Percentiles rank a stretch among this genome's conserved stretches.
Evolutionary conservation across 1,139 yeast genomes (phyloP).

Genomic region (Blastobotrys petasosporus): DNA sequence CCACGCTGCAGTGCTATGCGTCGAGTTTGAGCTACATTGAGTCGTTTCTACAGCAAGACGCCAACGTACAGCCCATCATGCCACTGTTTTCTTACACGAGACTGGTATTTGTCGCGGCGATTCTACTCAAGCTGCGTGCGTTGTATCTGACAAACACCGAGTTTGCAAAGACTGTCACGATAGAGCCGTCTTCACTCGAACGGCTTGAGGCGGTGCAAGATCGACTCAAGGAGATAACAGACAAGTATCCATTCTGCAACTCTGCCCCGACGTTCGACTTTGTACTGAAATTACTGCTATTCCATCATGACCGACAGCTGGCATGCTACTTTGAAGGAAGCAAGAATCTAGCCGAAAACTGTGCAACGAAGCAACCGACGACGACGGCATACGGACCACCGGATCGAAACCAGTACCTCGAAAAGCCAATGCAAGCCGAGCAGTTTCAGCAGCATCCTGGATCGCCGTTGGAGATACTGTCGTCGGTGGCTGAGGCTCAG

Average conservation of each 20-base stretch:
- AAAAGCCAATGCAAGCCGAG: constrained; percentile 2
- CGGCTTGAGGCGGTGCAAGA: constrained; percentile 42
- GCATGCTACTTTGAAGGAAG: constrained; percentile 1
- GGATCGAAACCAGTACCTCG: constrained; percentile 1
- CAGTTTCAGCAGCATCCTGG: constrained; percentile 16
- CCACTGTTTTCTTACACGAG: constrained; percentile 63
- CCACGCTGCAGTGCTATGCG: constrained; percentile 22
- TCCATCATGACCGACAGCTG: constrained; percentile 29
- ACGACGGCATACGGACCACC: neutral
- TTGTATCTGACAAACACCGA: constrained; percentile 51
- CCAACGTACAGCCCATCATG: constrained; percentile 40
- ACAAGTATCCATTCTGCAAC: constrained; percentile 25
- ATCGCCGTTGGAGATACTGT: constrained; percentile 30
- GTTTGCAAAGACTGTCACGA: constrained; percentile 41
- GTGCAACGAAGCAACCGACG: neutral
- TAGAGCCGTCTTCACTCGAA: constrained; percentile 45
- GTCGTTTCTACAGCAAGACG: constrained; percentile 14
- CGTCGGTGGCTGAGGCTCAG: constrained; percentile 22
- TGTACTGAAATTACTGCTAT: constrained; percentile 26
- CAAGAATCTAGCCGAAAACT: constrained; percentile 8
- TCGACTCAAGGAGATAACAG: constrained; percentile 22
- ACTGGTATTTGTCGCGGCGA: constrained; percentile 62
- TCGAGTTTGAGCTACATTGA: constrained; percentile 23
- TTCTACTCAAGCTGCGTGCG: constrained; percentile 54
- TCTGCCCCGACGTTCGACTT: constrained; percentile 24